Base-by-base conservation (phyloP, 176 grass and related monocot species). In the Pontederia crassipes region DNA sequence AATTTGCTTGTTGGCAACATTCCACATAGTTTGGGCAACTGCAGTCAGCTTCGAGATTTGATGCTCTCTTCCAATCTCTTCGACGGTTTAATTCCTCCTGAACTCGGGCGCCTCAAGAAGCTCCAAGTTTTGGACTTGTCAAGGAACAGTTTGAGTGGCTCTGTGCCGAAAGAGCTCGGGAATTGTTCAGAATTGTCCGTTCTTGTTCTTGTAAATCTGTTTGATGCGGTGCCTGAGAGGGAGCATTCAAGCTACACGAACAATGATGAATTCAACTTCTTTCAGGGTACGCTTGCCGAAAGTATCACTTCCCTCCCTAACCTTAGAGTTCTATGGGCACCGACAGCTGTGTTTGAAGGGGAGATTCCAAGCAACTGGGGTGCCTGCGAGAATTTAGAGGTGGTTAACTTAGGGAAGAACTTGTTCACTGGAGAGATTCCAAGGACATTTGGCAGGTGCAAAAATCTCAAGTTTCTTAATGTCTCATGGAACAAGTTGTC, bases 61-160 rank as follows among this genome's bases (percentile, higher is more conserved):
- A 66, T 65, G 15, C n/a, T 95, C 40, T 89, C 70, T 71, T 89
- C 79, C 61, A 95, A 95, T 76, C 72, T 66, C 58, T 45, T 95
- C 40, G 68, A 79, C 0, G 90, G 86, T 65, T 81, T 74, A 18
- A 86, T 95, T 71, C 86, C 86, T 52, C 52, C 77, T 18, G 82
- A 79, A 54, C 66, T 95, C 49, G 90, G 90, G 60, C 74, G 57
- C 11, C 57, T 95, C 68, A 73, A 46, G 14, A 95, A 83, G 57
- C 64, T 95, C 74, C 82, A 54, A 47, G 71, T 83, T 69, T 81
- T 95, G 66, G 85, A 95, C 28, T 55, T 95, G 9, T 95, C 90
- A 0, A 74, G 82, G 40, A 95, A 95, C 71, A 86, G 77, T 66
- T 55, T 95, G 58, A 89, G 80, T 16, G 82, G 90, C 10, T 47